These are phyloP conservation scores for Calocybe cyanea DNA, from an alignment of 768 basidiomycete species.

Conservation along the genomic window DNA sequence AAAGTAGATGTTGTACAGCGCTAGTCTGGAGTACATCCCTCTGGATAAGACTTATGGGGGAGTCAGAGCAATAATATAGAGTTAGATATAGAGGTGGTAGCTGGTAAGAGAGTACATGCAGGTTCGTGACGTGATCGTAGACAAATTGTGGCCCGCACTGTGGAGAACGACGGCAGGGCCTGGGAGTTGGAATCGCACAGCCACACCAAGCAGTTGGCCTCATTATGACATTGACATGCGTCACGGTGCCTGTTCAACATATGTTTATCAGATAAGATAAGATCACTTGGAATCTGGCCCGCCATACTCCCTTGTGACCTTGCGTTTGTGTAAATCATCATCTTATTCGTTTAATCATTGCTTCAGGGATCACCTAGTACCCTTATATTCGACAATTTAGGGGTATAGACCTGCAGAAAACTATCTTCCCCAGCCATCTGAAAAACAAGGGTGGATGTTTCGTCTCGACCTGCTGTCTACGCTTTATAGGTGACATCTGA, in stretches of 20 bases:
- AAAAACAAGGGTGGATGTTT: no score
- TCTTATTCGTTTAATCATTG: no score
- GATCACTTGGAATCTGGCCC: neutral
- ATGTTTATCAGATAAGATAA: constrained; percentile 11
- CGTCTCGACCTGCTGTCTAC: no score
- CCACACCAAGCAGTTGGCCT: constrained; percentile 8
- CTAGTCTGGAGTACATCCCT: constrained; percentile 6
- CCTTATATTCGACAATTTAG: no score
- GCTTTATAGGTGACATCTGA: no score
- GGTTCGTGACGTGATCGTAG: constrained; percentile 16
- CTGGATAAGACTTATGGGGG: constrained; percentile 1
- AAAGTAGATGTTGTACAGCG: constrained; percentile 16
- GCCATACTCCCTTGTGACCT: no score
- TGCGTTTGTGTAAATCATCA: no score
- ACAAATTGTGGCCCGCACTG: constrained; percentile 9
- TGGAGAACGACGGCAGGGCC: constrained; percentile 1
- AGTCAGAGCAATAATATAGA: neutral
- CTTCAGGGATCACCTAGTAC: no score
- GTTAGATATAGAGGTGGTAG: constrained; percentile 12
- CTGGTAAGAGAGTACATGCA: constrained; percentile 13
- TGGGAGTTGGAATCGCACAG: no score
- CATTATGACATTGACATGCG: neutral
- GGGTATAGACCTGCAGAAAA: no score
- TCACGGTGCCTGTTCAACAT: constrained; percentile 3
- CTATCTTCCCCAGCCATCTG: no score